Base-by-base conservation (phyloP, 805 yeast species). In the Vanderwaltozyma yarrowii region DNA sequence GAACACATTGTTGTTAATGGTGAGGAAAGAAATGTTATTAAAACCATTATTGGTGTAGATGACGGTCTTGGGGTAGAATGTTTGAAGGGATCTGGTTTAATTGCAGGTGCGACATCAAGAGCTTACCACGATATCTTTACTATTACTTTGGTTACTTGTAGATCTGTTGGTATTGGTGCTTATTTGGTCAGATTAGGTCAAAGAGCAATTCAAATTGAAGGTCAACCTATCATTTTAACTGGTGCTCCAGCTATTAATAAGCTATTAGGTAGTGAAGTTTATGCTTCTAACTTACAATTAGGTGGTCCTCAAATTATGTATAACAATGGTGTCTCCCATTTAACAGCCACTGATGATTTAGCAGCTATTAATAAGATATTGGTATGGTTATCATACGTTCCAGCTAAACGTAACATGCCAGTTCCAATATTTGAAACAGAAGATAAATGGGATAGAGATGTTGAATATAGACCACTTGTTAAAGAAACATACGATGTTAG, bases 141-240 rank as follows among this genome's bases (percentile, higher is more conserved):
- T 16, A 77, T 88, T 42, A 89, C 98, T n/a, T 72, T 92, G 62
- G 98, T 92, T 39, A 92, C 98, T n/a, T 88, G 97, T 70, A 80
- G 99, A 73, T 88, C 97, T 37, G 99, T 92, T 55, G 99, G 99
- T 80, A 92, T 92, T 62, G 99, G 99, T 71, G 99, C 99, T 33
- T 92, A 92, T 61, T 73, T 92, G 60, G 98, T 92, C 30, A 82
- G 99, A 66, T 74, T 92, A 50, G 99, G 99, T 56, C 97, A 92
- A 73, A 82, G 99, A 72, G 94, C 97, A 31, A 88, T 92, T 54
- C 99, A 92, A 69, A 83, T 92, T 53, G 96, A 92, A 64, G 98
- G 98, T 31, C 97, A 92, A 67, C 98, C 99, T 39, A 86, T 92
- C 52, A 89, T 92, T 51, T 78, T 92, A 58, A 92, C 99, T 40